These are phyloP conservation scores for Phtheirospermum japonicum DNA, from an alignment of 257 asterid species.

Conservation along the genomic window DNA sequence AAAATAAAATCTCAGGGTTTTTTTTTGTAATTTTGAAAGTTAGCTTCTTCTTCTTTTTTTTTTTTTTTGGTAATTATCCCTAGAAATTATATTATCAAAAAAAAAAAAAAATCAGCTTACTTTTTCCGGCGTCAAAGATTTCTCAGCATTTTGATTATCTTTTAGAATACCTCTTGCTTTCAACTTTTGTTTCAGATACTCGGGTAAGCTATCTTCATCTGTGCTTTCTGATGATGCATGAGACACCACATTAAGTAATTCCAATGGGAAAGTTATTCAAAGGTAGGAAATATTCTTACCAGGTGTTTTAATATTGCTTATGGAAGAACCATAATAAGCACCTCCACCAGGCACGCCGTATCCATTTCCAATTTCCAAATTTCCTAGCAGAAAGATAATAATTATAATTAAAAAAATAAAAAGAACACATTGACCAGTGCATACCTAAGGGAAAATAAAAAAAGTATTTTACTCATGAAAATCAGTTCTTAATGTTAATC, in stretches of 20 bases:
- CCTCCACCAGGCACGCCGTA: conserved; percentile 99
- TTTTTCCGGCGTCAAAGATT: conserved; percentile 32
- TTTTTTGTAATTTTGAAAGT: no score
- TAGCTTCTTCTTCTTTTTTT: no score
- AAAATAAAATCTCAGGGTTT: no score
- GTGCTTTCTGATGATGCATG: background rate
- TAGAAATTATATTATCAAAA: background rate
- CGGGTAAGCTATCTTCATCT: conserved; percentile 60
- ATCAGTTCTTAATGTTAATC: conserved; percentile 7
- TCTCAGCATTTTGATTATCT: conserved; percentile 39
- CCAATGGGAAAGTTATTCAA: conserved; percentile 24
- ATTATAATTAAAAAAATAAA: conserved; percentile 5
- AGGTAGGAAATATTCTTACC: conserved; percentile 41
- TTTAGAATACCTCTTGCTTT: conserved; percentile 91
- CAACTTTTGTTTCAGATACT: conserved; percentile 85
- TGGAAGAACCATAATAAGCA: conserved; percentile 66
- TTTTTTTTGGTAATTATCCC: no score
- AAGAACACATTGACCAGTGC: no score
- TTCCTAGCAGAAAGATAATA: conserved; percentile 41
- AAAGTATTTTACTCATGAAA: background rate
- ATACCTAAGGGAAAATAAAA: no score
- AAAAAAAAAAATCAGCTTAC: conserved; percentile 39
- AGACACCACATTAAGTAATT: conserved; percentile 24
- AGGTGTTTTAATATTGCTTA: conserved; percentile 25
- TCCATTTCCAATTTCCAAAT: conserved; percentile 93